Base-by-base conservation (phyloP, 345 rosid species). In the Salix koriyanagi region DNA sequence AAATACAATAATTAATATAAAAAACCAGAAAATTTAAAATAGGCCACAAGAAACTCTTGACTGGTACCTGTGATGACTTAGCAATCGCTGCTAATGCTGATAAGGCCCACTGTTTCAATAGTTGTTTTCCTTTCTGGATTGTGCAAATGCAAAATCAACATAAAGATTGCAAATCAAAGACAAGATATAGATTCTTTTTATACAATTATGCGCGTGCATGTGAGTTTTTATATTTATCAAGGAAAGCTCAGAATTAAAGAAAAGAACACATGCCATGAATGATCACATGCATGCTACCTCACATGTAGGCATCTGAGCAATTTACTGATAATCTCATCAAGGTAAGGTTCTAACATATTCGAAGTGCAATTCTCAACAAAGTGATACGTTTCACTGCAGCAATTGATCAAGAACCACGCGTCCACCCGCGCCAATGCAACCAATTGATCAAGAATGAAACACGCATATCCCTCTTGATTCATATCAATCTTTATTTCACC, bases 301-400 rank as follows among this genome's bases (percentile, higher is more conserved):
- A 75, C 78, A 71, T 75, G 64, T 21, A 75, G 48, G 32, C 44
- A 67, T 46, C 26, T 26, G 26, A 26, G 26, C 26, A 26, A 26
- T 26, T 26, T 26, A 32, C 65, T 48, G 32, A 75, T 21, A 32
- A 75, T n/a, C 32, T 48, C 64, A 28, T 75, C 61, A 42, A 75
- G 71, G 65, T 75, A 30, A 32, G 71, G 78, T 46, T 42, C 34
- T 39, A 75, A 34, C 16, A 75, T 50, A 30, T 75, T 7, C 23
- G 65, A 34, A 28, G 78, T 30, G 65, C 78, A 75, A 10, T 75
- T 50, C 48, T 75, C 58, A 44, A 11, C n/a, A n/a, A 34, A 67
- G 46, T 36, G 14, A 13, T 23, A 25, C 4, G 19, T 30, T 32
- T 36, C 30, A 14, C 9, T 12, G 19, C 67, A 25, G 34, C 67